Evolutionary conservation across 106 monocot species (phyloP).

Genomic region (Cymbidium sinense): DNA sequence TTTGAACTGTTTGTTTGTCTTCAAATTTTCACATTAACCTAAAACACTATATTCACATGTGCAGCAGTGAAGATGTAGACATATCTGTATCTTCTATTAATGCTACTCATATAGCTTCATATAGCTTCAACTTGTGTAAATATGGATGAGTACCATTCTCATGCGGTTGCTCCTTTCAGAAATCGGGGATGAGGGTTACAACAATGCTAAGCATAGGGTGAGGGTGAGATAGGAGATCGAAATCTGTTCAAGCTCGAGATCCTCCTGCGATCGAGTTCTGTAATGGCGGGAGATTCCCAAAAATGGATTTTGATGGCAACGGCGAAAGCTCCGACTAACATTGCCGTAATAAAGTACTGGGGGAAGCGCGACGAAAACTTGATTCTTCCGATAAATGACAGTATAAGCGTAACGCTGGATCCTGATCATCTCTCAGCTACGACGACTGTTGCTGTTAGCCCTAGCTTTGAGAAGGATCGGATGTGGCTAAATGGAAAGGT

Average conservation of each 20-base stretch:
- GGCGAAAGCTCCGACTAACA: slow-evolving; percentile 87
- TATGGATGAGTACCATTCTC: no score
- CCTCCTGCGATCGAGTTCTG: neutral
- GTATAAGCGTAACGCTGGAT: slow-evolving; percentile 93
- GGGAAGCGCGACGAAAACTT: slow-evolving; percentile 92
- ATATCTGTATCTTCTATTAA: no score
- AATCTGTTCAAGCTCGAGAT: neutral
- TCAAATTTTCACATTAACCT: no score
- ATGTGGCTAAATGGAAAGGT: slow-evolving; percentile 99
- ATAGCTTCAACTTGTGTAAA: no score
- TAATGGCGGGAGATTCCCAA: slow-evolving; percentile 17
- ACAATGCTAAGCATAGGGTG: neutral
- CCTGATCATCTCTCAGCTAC: slow-evolving; percentile 89
- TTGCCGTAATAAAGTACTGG: slow-evolving; percentile 99
- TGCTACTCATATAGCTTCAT: no score
- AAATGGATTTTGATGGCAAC: slow-evolving; percentile 83
- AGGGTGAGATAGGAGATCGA: neutral
- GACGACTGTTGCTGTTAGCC: slow-evolving; percentile 91
- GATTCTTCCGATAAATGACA: slow-evolving; percentile 88
- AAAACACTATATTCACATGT: no score
- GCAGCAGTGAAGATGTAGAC: no score
- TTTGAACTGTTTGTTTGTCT: no score
- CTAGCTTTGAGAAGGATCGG: slow-evolving; percentile 65
- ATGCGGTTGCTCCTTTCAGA: no score
- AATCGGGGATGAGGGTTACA: no score